A percentile compares a stretch with the other conserved stretches of the same genome.
These are phyloP conservation scores for Deinandra increscens DNA, from an alignment of 129 eudicot species.

Conservation along the genomic window DNA sequence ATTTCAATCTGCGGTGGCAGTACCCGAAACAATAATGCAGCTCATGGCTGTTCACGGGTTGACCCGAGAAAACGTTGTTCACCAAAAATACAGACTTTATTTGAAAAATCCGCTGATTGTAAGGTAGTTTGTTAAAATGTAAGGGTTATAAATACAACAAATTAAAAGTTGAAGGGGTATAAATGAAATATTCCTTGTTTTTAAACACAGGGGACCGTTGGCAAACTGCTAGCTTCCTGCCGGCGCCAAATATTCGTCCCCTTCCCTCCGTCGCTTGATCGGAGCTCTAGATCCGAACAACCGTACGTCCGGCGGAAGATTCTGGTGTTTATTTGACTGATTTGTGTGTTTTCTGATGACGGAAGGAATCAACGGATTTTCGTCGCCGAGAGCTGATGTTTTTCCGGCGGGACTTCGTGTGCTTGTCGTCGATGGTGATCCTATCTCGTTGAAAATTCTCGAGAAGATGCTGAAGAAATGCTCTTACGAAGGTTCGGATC, in stretches of 20 bases:
- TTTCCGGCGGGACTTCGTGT: constrained; percentile 94
- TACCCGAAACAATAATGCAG: no score
- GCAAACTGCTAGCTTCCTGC: constrained; percentile 32
- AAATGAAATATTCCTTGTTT: constrained; percentile 21
- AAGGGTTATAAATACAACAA: not conserved
- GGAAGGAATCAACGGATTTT: constrained; percentile 55
- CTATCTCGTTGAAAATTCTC: constrained; percentile 85
- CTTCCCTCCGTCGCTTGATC: constrained; percentile 23
- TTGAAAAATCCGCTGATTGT: no score
- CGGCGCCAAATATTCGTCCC: constrained; percentile 66
- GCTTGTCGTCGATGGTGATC: constrained; percentile 95
- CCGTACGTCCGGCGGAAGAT: no score
- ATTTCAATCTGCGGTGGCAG: no score
- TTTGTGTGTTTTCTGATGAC: constrained; percentile 27
- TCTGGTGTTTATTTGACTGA: not conserved
- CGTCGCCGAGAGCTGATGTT: constrained; percentile 63
- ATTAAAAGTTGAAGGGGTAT: not conserved
- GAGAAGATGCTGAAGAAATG: constrained; percentile 98
- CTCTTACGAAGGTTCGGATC: constrained; percentile 72
- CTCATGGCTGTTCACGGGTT: no score
- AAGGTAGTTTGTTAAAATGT: not conserved
- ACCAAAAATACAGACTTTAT: no score
- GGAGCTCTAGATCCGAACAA: no score
- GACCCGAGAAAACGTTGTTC: no score
- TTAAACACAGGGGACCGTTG: constrained; percentile 32